Base-by-base conservation (phyloP, 345 rosid genomes). In the Hevea brasiliensis region DNA sequence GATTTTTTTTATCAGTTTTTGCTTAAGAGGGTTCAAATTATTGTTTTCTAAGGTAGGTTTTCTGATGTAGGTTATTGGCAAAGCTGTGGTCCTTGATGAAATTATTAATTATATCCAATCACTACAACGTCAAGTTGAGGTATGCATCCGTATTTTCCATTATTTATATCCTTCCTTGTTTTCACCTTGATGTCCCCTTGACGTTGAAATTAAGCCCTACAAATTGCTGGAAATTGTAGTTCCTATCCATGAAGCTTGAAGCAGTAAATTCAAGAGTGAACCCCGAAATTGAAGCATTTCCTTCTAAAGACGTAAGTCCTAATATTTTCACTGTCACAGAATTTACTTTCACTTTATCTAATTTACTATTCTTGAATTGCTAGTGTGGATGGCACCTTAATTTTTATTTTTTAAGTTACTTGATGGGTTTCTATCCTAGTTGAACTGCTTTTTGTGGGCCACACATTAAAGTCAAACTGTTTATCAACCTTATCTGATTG, bases 241-340 rank as follows among this genome's bases (percentile, higher is more conserved):
- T 93, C 81, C 81, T 93, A 72, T 93, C 97, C 13, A 89, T 91
- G 97, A 93, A 93, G 84, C 98, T 93, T 12, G 97, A 91, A 82
- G 89, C 97, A 20, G 93, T 93, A 48, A 91, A 88, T 75, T 67
- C 92, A 48, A 86, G 91, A 86, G 76, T 87, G 86, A 87, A 29
- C 79, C 85, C 89, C 53, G 84, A 78, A 20, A 84, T 87, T 1
- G 96, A 93, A 62, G 89, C 72, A 71, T 91, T 91, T 72, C 89
- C 92, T 82, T 72, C 88, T 1, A 91, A 89, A 87, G 94, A 89
- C 77, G 92, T 83, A 74, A 81, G 95, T 82, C 76, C 58, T 26
- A 17, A 27, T 59, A 54, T n/a, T 21, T 56, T 37, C 45, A n/a
- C 14, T 42, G 35, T 17, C 54, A 42, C 21, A 2, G 11, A 8